Evolutionary conservation across 768 basidiomycete species (phyloP), one percentile per base, ranked within the genome.

Genomic region (Bullera alba): DNA sequence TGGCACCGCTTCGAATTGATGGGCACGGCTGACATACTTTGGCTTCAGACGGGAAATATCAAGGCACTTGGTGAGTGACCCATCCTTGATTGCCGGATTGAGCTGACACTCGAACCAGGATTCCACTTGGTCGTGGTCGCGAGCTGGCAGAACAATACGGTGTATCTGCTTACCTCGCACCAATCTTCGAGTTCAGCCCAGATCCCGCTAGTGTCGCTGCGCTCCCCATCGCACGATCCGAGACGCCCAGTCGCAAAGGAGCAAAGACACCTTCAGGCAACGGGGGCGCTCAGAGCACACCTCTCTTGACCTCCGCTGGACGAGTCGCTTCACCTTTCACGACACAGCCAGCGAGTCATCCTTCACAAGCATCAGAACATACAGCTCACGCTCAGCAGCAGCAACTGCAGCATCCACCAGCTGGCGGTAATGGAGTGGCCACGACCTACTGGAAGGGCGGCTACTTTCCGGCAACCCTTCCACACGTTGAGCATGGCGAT

Each of bases 181-280:
- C 92, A 1, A 78, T 99, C 53, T 93, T 99, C 73, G 92, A 96
- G 73, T 92, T 90, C 67, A 83, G 85, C 16, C 91, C 90, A 81
- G 80, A 59, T 79, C 85, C 42, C 79, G 79, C 67, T 58, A 80
- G 84, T 17, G 76, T 89, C 47, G 75, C 80, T n/a, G 76, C 83
- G 34, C 77, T 89, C 42, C 84, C 86, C 47, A 75, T 87, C 48
- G 72, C 74, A 43, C 53, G 60, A 26, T 52, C 53, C 21, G 57
- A 53, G 16, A 79, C 83, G 29, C 83, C 82, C 43, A 76, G 75
- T 27, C 77, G 79, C 12, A 78, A 76, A 51, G 47, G 46, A 17
- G 72, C 76, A 23, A 60, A 58, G 47, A 57, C 55, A 0, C 56
- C 61, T 38, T 49, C 42, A 14, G 50, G 41, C 23, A 56, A 49